Base-by-base conservation (phyloP, 2,329 filamentous ascomycete species). In the Lecanicillium sp. region DNA sequence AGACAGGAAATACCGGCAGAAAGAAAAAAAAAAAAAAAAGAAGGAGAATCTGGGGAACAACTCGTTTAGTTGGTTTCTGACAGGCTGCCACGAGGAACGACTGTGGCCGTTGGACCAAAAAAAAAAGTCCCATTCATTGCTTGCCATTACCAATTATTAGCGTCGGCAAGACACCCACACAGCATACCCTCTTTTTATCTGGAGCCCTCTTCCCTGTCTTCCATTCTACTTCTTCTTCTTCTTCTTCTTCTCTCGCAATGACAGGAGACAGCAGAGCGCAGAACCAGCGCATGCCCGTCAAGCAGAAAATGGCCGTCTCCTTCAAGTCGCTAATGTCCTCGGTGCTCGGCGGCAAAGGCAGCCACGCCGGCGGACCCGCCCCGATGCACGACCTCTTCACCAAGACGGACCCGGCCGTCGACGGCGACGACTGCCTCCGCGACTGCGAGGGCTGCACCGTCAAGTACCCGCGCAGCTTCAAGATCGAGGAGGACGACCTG, bases 371-470 rank as follows among this genome's bases (percentile, higher is more conserved):
- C 30, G 9, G 24, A 24, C 53, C 58, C 41, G 58, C 67, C 9
- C 48, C 63, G 11, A 54, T 67, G 27, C 57, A 63, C 38, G 62
- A 68, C 35, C 74, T 97, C 9, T 97, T 97, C 65, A 72, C 82
- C 44, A 80, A 78, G 56, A 88, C 88, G 30, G 77, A 86, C 59
- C 80, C 86, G n/a, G 74, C 77, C 3, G 69, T 87, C 35, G 91
- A 96, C 66, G 91, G 90, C 54, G 87, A 94, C 33, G 90, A 90
- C 55, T 97, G 93, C 64, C 72, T 87, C 48, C 88, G 82, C 63
- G 91, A 97, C 68, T 98, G 91, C 71, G 79, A 81, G 20, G 82
- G 74, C 54, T 97, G 93, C 73, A 79, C 82, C 12, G 74, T 91
- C 55, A 78, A 81, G 52, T 94, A 90, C 62, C 91, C 91, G 30